phyloP scores from a whole-genome alignment of 768 basidiomycete species.

The Pleurotus pulmonarius region DNA sequence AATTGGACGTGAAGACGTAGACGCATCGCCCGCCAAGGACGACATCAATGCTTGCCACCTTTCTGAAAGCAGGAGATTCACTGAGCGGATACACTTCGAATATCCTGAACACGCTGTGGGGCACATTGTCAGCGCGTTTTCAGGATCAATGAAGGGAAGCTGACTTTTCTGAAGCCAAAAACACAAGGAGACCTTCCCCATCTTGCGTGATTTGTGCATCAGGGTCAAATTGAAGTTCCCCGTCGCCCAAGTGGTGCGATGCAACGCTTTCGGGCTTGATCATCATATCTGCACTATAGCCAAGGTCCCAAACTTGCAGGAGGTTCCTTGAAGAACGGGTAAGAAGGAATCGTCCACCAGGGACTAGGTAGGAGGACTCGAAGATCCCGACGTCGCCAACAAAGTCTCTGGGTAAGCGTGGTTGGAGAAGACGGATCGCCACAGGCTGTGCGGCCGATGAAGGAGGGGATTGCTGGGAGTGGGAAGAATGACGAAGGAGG shows the following conservation, averaged over 20 bases:
- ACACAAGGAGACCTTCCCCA: constrained; percentile 10
- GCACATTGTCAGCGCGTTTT: not conserved
- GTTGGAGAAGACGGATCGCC: constrained; percentile 13
- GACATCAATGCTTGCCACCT: constrained; percentile 1
- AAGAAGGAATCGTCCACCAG: constrained; percentile 27
- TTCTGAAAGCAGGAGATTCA: not conserved
- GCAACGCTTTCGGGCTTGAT: constrained; percentile 13
- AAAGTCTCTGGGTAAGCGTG: constrained; percentile 9
- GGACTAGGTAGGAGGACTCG: constrained; percentile 18
- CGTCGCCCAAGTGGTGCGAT: not conserved
- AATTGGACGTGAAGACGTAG: constrained; percentile 4
- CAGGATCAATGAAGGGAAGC: not conserved
- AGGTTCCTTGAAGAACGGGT: constrained; percentile 14
- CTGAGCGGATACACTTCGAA: constrained; percentile 8
- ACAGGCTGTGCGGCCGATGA: constrained; percentile 6
- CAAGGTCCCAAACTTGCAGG: constrained; percentile 25
- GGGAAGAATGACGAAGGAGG: not conserved
- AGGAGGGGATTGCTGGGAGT: not conserved
- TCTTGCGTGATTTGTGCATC: constrained; percentile 9
- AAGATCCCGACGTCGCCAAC: constrained; percentile 8
- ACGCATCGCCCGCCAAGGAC: not conserved
- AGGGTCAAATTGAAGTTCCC: constrained; percentile 5
- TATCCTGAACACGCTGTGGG: constrained; percentile 1
- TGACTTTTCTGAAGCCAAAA: constrained; percentile 3
- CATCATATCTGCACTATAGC: constrained; percentile 13